These are phyloP conservation scores for Rhynchospora pubera DNA, from an alignment of 176 grass and related monocot genomes.

Conservation along the genomic window DNA sequence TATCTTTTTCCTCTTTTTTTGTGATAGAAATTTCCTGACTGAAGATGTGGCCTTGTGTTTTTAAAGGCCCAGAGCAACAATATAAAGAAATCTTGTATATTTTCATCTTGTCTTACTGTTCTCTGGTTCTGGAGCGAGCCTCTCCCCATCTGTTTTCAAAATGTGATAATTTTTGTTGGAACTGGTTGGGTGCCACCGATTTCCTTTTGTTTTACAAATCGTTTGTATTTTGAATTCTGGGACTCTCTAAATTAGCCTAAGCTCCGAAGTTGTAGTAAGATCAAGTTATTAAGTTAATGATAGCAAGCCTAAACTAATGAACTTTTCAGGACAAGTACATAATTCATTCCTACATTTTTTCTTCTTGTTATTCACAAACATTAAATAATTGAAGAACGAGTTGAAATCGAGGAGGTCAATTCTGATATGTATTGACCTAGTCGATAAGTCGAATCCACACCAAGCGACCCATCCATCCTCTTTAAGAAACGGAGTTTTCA, in stretches of 20 bases:
- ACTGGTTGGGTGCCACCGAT: background rate
- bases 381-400: too few relatives aligned
- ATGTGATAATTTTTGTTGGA: background rate
- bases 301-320: background rate
- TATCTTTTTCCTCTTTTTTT: background rate
- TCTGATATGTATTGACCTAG: background rate
- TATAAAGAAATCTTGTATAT: constrained; percentile 23
- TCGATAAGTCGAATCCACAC: background rate
- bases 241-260: background rate
- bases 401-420: background rate
- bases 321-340: too few relatives aligned
- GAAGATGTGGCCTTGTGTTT: background rate
- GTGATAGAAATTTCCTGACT: background rate
- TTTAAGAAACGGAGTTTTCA: background rate
- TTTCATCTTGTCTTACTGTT: background rate
- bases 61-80: constrained; percentile 4
- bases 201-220: background rate
- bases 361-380: too few relatives aligned
- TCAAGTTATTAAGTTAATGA: background rate
- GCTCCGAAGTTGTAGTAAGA: background rate
- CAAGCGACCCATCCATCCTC: background rate
- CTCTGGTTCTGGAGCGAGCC: background rate
- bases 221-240: background rate
- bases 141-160: too few relatives aligned
- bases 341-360: too few relatives aligned